phyloP scores from a whole-genome alignment of 148 eudicot species.

The Rheum nobile region DNA sequence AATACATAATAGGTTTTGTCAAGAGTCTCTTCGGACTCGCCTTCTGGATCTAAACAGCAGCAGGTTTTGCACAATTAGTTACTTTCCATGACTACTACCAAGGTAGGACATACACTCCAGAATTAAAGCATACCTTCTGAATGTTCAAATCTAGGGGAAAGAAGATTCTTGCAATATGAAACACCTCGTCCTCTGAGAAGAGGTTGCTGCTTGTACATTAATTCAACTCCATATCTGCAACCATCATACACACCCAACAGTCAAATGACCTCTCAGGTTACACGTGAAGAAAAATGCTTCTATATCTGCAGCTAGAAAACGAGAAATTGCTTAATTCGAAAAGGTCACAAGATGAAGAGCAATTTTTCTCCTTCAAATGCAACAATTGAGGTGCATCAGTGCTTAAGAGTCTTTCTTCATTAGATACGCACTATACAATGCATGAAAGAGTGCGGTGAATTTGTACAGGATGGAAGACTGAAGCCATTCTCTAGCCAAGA shows the following conservation, averaged over 20 bases:
- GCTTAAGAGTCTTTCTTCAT: conserved; percentile 6
- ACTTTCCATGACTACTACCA: conserved; percentile 6
- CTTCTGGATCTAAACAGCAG: conserved; percentile 42
- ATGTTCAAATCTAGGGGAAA: conserved; percentile 95
- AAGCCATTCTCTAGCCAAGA: not conserved
- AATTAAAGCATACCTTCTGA: conserved; percentile 51
- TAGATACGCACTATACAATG: not conserved
- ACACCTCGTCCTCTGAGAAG: conserved; percentile 93
- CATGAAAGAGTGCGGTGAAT: not conserved
- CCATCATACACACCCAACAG: conserved; percentile 17
- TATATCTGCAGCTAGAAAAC: not conserved
- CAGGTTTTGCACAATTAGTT: conserved; percentile 13
- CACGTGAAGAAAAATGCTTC: conserved; percentile 18
- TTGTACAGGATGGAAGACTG: not conserved
- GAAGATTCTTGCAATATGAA: conserved; percentile 98
- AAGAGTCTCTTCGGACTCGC: conserved; percentile 62
- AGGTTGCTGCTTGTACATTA: conserved; percentile 79
- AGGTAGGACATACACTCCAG: not conserved
- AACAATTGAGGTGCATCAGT: conserved; percentile 23
- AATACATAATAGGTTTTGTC: conserved; percentile 94
- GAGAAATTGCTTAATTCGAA: conserved; percentile 5
- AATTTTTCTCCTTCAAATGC: conserved; percentile 26
- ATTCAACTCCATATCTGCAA: conserved; percentile 87
- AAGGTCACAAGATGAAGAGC: conserved; percentile 14
- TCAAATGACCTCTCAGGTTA: conserved; percentile 30